Percentiles rank a stretch among this genome's conserved stretches.
These are phyloP conservation scores for Plasmodium knowlesi DNA, from an alignment of 169 alveolate genomes.

Conservation along the genomic window DNA sequence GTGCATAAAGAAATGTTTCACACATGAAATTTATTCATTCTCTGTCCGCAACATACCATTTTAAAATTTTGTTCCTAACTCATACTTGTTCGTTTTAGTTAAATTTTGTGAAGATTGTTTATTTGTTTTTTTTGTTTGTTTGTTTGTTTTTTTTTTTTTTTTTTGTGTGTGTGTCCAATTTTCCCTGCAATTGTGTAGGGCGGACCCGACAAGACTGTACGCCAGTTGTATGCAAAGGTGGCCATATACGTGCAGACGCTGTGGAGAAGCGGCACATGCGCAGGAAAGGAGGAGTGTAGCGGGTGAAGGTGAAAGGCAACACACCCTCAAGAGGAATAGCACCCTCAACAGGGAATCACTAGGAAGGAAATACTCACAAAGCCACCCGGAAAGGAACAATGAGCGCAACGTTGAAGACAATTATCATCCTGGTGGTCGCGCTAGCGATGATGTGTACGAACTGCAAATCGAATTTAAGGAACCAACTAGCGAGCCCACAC, in stretches of 20 bases:
- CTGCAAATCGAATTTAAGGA: constrained; percentile 47
- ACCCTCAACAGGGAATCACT: background rate
- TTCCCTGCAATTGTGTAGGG: background rate
- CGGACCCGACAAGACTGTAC: background rate
- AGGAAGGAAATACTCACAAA: background rate
- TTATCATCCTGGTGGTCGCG: background rate
- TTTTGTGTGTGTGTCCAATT: background rate
- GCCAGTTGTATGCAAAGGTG: background rate
- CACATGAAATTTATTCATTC: background rate
- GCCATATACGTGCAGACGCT: background rate
- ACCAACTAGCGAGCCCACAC: background rate
- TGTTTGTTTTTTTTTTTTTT: constrained; percentile 6
- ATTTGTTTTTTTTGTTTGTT: background rate
- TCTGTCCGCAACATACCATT: background rate
- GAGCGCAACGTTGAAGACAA: background rate
- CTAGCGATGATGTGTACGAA: background rate
- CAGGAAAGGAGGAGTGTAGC: background rate
- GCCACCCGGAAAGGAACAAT: background rate
- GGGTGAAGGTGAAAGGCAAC: background rate
- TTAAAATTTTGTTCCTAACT: background rate
- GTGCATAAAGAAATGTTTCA: background rate
- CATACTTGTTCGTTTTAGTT: background rate
- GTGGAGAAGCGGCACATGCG: background rate
- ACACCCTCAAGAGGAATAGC: background rate
- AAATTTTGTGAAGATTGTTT: constrained; percentile 4